These are phyloP conservation scores for Penicillium sp. DNA, from an alignment of 2,329 filamentous ascomycete genomes.

Conservation along the genomic window DNA sequence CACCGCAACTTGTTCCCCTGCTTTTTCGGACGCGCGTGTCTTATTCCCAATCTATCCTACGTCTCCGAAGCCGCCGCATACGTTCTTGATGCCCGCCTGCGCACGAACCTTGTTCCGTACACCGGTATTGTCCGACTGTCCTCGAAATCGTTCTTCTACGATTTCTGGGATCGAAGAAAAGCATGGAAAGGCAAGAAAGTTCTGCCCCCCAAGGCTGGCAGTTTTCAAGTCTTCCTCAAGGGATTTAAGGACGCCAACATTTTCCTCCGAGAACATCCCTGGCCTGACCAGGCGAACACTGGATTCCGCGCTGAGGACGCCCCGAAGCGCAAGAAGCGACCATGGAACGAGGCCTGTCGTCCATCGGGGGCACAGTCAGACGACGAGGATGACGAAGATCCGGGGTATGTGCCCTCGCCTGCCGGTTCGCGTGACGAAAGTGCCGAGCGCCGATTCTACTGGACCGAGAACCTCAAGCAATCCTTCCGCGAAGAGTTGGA, in stretches of 20 bases:
- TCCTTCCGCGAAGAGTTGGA: constrained; percentile 93
- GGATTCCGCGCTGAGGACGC: constrained; percentile 68
- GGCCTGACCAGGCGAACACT: constrained; percentile 80
- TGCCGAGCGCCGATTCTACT: constrained; percentile 61
- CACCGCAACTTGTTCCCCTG: constrained; percentile 96
- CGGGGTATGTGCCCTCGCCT: constrained; percentile 40
- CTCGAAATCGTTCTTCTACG: constrained; percentile 97
- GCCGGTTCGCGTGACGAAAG: constrained; percentile 46
- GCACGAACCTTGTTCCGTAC: constrained; percentile 90
- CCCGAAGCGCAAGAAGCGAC: constrained; percentile 64
- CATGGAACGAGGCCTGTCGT: constrained; percentile 80
- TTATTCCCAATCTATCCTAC: constrained; percentile 97
- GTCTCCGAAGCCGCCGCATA: constrained; percentile 97
- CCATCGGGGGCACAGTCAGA: constrained; percentile 60
- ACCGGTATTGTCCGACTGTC: constrained; percentile 92
- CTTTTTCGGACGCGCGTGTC: constrained; percentile 89
- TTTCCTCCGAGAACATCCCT: constrained; percentile 90
- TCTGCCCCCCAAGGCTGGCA: constrained; percentile 85
- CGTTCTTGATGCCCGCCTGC: constrained; percentile 84
- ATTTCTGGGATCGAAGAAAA: constrained; percentile 90
- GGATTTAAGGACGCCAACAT: constrained; percentile 96
- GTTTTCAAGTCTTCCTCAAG: constrained; percentile 95
- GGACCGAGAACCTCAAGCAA: constrained; percentile 85
- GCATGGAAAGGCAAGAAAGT: constrained; percentile 84
- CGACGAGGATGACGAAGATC: constrained; percentile 59